Evolutionary conservation across 2,329 filamentous ascomycete genomes (phyloP), one percentile per base, ranked within the genome.

Genomic region (Diplodia scrobiculata): DNA sequence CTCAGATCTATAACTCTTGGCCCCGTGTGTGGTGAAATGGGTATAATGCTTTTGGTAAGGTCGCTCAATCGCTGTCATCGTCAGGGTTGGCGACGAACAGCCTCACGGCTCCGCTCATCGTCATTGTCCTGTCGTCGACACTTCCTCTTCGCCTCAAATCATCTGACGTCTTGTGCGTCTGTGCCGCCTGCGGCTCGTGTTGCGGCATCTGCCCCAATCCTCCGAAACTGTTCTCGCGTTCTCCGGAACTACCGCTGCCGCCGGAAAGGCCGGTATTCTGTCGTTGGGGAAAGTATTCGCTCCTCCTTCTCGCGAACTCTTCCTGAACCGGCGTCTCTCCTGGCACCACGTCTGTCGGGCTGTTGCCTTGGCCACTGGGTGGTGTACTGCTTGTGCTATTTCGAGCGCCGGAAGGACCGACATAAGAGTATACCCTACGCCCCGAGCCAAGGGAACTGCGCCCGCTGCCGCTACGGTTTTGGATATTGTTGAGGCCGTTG

Each of bases 51-150:
- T 64, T 52, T 64, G 51, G 25, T 62, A 21, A 17, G 58, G 19
- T 36, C 41, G 63, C 34, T 72, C 72, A 82, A 70, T 83, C 80
- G 72, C 80, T 82, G 68, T 80, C 85, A 34, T 62, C 53, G 77
- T 95, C 91, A 19, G 91, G 91, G 77, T 96, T 96, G 72, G 91
- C 91, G 73, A 96, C 92, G 77, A 91, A 95, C 67, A 96, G 83
- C 68, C 91, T 85, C 58, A 87, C 87, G 32, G 86, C 84, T 67
- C 79, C 81, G 66, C 79, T 81, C 75, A 95, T 88, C 1, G 90
- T 93, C 78, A 87, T 89, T 5, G 89, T 90, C 73, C 90, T 84
- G 77, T 95, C 91, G 74, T 95, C 91, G 58, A 96, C 91, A 74
- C 91, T 95, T 66, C 91, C 91, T 73, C 90, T 84, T 71, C 91